Conservation (phyloP, 164 flowering plant species). For the Vitis cinerea region DNA sequence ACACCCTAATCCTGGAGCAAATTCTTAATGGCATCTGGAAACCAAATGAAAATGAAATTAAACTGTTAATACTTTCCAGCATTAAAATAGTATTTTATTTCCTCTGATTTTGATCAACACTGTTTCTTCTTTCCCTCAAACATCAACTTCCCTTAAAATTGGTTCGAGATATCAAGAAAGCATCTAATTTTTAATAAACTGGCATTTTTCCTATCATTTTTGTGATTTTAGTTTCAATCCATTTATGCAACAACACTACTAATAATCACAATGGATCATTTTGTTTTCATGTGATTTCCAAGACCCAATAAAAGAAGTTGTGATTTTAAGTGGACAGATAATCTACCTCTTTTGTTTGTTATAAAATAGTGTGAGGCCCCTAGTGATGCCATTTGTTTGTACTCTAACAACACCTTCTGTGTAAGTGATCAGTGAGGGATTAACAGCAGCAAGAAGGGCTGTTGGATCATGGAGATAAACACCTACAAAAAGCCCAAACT, state of each 20-base stretch:
- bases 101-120: no score
- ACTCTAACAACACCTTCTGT: constrained; percentile 88
- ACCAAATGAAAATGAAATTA: no score
- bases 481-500: constrained; percentile 42
- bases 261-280: no score
- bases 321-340: neutral
- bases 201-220: neutral
- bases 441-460: constrained; percentile 73
- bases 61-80: no score
- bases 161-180: no score
- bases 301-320: neutral
- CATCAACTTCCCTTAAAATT: no score
- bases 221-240: neutral
- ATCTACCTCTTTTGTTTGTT: constrained; percentile 76
- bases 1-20: no score
- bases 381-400: constrained; percentile 84
- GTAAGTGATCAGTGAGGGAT: constrained; percentile 76
- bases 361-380: constrained; percentile 76
- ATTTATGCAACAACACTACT: neutral
- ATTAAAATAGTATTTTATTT: no score
- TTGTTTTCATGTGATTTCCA: no score
- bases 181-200: no score
- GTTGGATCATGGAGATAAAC: constrained; percentile 98
- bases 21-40: no score
- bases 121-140: no score